Base-by-base conservation (phyloP, 306 rosid species). In the Corylus americana region DNA sequence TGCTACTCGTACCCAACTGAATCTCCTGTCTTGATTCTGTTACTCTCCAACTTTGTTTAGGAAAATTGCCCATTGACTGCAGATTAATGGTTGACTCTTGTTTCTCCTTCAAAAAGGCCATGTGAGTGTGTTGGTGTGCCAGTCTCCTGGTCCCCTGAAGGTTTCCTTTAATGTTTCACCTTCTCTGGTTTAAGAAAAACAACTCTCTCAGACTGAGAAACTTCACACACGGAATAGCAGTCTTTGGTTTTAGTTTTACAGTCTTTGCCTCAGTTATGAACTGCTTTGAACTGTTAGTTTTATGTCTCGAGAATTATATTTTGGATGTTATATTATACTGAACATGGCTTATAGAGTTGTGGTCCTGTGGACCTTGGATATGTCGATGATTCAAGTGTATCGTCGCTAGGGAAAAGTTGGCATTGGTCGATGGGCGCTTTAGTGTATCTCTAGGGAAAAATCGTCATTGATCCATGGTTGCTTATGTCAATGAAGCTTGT, bases 21-120 rank as follows among this genome's bases (percentile, higher is more conserved):
- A 67, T 67, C 22, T 67, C 72, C 14, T 17, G 51, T 49, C 51
- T 68, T 42, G 72, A 42, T 12, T 67, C 51, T 67, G 25, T 67
- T 39, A 42, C 51, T 42, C 71, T 67, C 16, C 51, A 42, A 8
- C n/a, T 17, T 64, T 16, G 1, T 17, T 67, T 39, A 62, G 69
- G 16, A 13, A 18, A 31, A 29, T 62, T 62, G 0, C 44, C 49
- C 6, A 68, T 39, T 68, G 29, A 14, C 11, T 59, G 51, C 51
- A 35, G 48, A 68, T 8, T 18, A n/a, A 16, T 59, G 70, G 16
- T 68, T 68, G 72, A 42, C 31, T 22, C 7, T 68, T 68, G 31
- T 68, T 68, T 68, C 51, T 42, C 11, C 72, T 39, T 39, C 11
- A n/a, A 68, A 17, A n/a, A 42, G 35, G 29, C 35, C 25, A 27